A percentile compares a stretch with the other conserved stretches of the same genome.
These are phyloP conservation scores for Fusarium sp. DNA, from an alignment of 2,329 filamentous ascomycete genomes.

Conservation along the genomic window DNA sequence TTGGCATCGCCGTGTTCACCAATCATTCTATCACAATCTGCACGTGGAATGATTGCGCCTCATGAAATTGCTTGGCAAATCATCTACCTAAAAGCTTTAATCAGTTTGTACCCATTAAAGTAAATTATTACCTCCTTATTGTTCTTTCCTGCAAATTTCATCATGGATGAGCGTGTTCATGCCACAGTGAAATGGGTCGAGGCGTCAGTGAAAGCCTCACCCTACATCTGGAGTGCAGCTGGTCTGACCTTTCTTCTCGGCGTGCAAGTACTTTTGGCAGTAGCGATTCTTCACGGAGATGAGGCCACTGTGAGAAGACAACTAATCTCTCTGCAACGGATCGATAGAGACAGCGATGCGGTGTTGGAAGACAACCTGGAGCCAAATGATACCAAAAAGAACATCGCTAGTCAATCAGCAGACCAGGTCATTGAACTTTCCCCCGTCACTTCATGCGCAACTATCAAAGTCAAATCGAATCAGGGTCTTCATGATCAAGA, in stretches of 20 bases:
- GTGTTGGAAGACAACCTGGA: rapidly evolving
- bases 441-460: not conserved
- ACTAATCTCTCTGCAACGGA: not conserved
- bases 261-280: not conserved
- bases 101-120: not conserved
- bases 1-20: not conserved
- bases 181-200: not conserved
- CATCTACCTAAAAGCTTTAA: not conserved
- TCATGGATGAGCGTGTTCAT: not conserved
- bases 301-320: slow-evolving; percentile 7
- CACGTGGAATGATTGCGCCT: not conserved
- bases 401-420: rapidly evolving
- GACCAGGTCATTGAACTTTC: not conserved
- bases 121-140: not conserved
- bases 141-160: no score
- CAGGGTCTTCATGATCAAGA: rapidly evolving
- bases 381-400: rapidly evolving
- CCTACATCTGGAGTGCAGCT: slow-evolving; percentile 5
- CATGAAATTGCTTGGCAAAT: not conserved
- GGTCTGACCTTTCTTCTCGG: slow-evolving; percentile 11
- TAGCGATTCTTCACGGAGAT: not conserved
- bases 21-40: not conserved
- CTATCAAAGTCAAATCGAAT: not conserved
- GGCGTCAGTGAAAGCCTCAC: not conserved
- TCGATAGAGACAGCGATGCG: not conserved